These are phyloP conservation scores for Casuarina cunninghamiana DNA, from an alignment of 306 rosid genomes.

Conservation along the genomic window DNA sequence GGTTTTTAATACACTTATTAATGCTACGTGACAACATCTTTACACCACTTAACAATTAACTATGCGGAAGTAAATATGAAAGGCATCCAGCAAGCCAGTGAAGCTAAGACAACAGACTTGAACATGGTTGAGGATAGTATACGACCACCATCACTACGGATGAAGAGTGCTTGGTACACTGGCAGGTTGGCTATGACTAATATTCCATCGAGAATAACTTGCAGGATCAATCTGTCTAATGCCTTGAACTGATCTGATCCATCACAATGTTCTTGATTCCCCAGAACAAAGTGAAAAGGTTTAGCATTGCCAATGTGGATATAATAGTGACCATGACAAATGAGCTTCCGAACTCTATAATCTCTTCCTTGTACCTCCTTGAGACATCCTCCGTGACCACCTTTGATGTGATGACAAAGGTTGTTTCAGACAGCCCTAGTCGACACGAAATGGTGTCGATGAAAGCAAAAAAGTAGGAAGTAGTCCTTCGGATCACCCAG, in stretches of 20 bases:
- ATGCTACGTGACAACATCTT: too few relatives aligned
- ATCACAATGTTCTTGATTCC: conserved; percentile 38
- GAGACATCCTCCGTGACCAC: conserved; percentile 45
- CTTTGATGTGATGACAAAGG: conserved; percentile 49
- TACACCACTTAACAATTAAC: too few relatives aligned
- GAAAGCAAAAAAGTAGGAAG: conserved; percentile 51
- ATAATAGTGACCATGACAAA: conserved; percentile 37
- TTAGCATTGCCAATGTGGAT: conserved; percentile 56
- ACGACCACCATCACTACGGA: conserved; percentile 54
- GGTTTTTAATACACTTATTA: too few relatives aligned
- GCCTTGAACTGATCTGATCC: conserved; percentile 1
- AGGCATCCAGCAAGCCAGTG: conserved; percentile 28
- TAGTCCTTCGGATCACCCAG: conserved; percentile 49
- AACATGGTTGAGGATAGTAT: conserved; percentile 43
- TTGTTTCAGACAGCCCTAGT: conserved; percentile 52
- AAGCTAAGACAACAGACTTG: conserved; percentile 44
- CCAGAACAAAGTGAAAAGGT: conserved; percentile 38
- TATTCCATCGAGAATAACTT: conserved; percentile 23
- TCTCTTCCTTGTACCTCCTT: conserved; percentile 49
- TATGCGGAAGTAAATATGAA: neutral
- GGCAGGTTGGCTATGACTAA: conserved; percentile 28
- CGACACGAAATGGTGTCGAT: conserved; percentile 39
- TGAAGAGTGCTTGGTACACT: conserved; percentile 55
- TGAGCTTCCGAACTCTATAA: conserved; percentile 67
- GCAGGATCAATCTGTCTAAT: conserved; percentile 22